Conservation (phyloP, 1,284 basidiomycete genomes). For the Ganoderma meredithae region DNA sequence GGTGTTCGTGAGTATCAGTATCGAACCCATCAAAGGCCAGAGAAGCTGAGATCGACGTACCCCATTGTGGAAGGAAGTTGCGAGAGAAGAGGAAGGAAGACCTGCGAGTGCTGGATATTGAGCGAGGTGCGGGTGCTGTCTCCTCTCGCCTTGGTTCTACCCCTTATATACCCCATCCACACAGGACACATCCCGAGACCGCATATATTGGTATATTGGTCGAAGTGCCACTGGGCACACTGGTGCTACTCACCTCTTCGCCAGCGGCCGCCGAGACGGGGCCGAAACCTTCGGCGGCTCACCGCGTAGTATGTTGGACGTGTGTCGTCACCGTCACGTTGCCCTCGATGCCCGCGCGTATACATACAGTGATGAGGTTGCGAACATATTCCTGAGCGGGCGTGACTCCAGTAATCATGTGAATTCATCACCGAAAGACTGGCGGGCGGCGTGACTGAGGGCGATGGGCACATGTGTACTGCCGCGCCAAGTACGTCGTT, state of each 20-base stretch:
- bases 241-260: neutral
- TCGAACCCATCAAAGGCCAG: neutral
- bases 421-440: neutral
- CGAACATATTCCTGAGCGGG: neutral
- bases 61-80: neutral
- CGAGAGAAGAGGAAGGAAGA: neutral
- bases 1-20: neutral
- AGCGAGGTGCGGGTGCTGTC: neutral
- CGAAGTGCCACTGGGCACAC: neutral
- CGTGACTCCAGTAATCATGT: neutral
- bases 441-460: neutral
- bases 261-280: neutral
- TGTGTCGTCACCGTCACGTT: conserved; percentile 6
- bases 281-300: conserved; percentile 2
- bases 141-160: neutral
- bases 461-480: neutral
- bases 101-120: neutral
- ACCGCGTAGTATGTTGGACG: conserved; percentile 6
- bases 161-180: neutral
- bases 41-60: neutral
- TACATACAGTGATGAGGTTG: neutral
- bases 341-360: neutral
- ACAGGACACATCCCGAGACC: neutral
- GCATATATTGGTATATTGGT: neutral
- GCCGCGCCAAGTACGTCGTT: neutral